Base-by-base conservation (phyloP, 306 rosid species). In the Mimosa bimucronata region DNA sequence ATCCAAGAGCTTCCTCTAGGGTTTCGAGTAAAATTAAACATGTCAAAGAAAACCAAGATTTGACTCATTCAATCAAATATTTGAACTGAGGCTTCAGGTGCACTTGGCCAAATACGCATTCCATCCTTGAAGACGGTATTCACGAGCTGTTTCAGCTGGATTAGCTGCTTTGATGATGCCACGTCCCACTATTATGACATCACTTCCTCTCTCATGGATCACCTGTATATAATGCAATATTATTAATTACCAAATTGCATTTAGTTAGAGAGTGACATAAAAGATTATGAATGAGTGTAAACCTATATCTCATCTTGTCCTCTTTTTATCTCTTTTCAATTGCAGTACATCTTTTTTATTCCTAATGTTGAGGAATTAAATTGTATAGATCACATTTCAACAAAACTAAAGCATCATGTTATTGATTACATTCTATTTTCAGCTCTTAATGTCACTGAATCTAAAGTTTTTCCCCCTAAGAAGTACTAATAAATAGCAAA, bases 101-200 rank as follows among this genome's bases (percentile, higher is more conserved):
- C 86, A 84, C 84, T 91, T 94, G 11, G 88, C 66, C 34, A 26
- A 60, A 60, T 60, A 94, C 30, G 94, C 98, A 65, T 87, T 86
- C 97, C 98, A 94, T 80, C 97, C 98, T 84, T 91, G 92, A 80
- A 88, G 60, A 71, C 97, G 91, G 83, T 94, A 94, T 67, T 92
- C 97, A 0, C 80, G 90, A 78, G 97, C 97, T 42, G 86, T 89
- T 69, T 89, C 92, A 0, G 92, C 88, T 5, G 97, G 97, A 84
- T 92, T 89, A 48, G 85, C 84, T 9, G 94, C 98, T 87, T 92
- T 94, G 81, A 94, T 92, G 66, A 94, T 94, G 77, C 97, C 93
- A 2, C 94, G 97, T 6, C 98, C 98, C n/a, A 91, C 97, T 0
- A 92, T 92, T 65, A 92, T 94, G 57, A 91, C 83, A 82, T 94